Base-by-base conservation (phyloP, 805 yeast species). In the Suhomyces vadensis region DNA sequence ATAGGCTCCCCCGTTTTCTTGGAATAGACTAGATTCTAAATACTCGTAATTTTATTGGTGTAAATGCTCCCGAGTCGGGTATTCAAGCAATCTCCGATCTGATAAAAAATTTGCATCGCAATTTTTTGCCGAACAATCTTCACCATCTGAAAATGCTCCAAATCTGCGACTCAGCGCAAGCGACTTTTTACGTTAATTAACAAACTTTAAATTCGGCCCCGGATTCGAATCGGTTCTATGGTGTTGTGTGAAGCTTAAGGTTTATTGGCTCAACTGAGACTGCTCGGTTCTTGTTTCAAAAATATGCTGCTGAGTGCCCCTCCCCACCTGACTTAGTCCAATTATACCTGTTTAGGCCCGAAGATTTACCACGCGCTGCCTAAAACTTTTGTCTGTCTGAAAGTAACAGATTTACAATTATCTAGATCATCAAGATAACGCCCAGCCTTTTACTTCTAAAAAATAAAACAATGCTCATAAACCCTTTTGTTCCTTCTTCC, bases 381-480 rank as follows among this genome's bases (percentile, higher is more conserved):
- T 13, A 6, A 6, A 4, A 14, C 14, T 22, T 35, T n/a, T 35
- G 38, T 20, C 25, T n/a, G 38, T 21, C n/a, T 22, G 35, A 31
- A 31, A 31, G n/a, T n/a, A n/a, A n/a, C n/a, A n/a, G 5, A 24
- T 14, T 8, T 36, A 4, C 5, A 17, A 4, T 36, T 29, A 42
- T 42, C 44, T 42, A 29, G 44, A 42, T 42, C 37, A 42, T 42
- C 44, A 22, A 42, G 44, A 43, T 43, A 31, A 38, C 19, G 10
- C 13, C 21, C 25, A 13, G 31, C 10, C 8, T 10, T 7, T 13
- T 10, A 3, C 2, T 29, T 6, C 5, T 8, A n/a, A n/a, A n/a
- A n/a, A n/a, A n/a, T n/a, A n/a, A n/a, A n/a, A n/a, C n/a, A n/a
- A n/a, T n/a, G n/a, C n/a, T n/a, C n/a, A n/a, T n/a, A n/a, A n/a